These are phyloP conservation scores for Rhinocladiella similis DNA, from an alignment of 2,329 filamentous ascomycete species.

Conservation along the genomic window DNA sequence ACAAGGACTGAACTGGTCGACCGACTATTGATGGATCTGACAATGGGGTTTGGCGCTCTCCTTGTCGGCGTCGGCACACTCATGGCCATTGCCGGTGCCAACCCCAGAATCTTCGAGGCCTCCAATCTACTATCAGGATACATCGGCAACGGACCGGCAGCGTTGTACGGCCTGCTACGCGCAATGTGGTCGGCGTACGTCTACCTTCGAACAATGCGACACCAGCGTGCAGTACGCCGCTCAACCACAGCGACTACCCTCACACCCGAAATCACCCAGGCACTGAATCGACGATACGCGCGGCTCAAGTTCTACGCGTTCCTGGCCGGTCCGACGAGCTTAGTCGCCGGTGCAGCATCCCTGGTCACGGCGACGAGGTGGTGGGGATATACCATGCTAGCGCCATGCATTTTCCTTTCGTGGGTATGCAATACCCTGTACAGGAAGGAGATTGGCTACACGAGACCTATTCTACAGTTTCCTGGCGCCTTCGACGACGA, in stretches of 20 bases:
- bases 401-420: slow-evolving; percentile 51
- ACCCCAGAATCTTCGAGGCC: slow-evolving; percentile 43
- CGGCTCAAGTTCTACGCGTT: slow-evolving; percentile 46
- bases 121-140: slow-evolving; percentile 59
- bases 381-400: slow-evolving; percentile 55
- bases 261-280: neutral
- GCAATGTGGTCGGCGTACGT: slow-evolving; percentile 50
- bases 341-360: slow-evolving; percentile 52
- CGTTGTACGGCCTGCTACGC: slow-evolving; percentile 52
- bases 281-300: slow-evolving; percentile 29
- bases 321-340: slow-evolving; percentile 47
- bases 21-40: slow-evolving; percentile 52
- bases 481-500: neutral
- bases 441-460: slow-evolving; percentile 50
- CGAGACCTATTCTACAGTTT: slow-evolving; percentile 29
- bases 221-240: slow-evolving; percentile 34
- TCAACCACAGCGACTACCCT: slow-evolving; percentile 31
- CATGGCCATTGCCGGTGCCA: slow-evolving; percentile 55
- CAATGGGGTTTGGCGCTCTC: slow-evolving; percentile 52
- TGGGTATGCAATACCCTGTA: slow-evolving; percentile 53
- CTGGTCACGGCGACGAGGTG: slow-evolving; percentile 53
- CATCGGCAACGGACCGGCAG: slow-evolving; percentile 54
- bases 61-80: slow-evolving; percentile 54
- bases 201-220: slow-evolving; percentile 41
- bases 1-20: slow-evolving; percentile 54